Evolutionary conservation across 257 asterid genomes (phyloP).

Genomic region (Solanum raphanifolium): DNA sequence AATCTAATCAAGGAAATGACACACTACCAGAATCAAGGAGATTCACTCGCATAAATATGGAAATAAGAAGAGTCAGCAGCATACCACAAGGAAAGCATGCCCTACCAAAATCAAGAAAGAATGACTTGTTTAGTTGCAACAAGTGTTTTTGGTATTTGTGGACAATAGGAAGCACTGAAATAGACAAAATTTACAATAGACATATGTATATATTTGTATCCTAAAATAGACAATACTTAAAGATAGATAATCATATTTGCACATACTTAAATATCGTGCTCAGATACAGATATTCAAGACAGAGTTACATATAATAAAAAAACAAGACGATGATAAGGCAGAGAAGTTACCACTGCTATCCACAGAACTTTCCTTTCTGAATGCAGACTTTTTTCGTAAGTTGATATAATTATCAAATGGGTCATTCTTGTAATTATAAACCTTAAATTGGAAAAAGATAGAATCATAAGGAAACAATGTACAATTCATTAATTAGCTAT

Average conservation of each 20-base stretch:
- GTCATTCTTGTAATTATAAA: neutral
- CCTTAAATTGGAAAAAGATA: neutral
- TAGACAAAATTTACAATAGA: neutral
- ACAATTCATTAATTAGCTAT: constrained; percentile 7
- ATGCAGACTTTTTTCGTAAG: neutral
- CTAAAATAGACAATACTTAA: neutral
- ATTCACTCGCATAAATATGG: too few species aligned
- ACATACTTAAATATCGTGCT: neutral
- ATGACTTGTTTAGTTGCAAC: neutral
- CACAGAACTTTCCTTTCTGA: neutral
- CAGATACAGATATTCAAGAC: neutral
- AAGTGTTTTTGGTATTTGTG: neutral
- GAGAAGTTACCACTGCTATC: neutral
- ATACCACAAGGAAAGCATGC: too few species aligned
- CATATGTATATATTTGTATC: neutral
- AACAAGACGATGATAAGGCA: neutral
- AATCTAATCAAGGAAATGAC: too few species aligned
- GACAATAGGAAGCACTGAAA: neutral
- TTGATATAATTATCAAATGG: neutral
- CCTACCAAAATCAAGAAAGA: too few species aligned
- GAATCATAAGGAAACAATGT: neutral
- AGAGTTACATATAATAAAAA: neutral
- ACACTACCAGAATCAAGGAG: too few species aligned
- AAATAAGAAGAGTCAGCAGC: too few species aligned
- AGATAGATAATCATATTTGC: neutral